Percentiles rank a stretch among this genome's conserved stretches.
Evolutionary conservation across 768 basidiomycete species (phyloP).

Genomic region (Tephrocybe sp.): DNA sequence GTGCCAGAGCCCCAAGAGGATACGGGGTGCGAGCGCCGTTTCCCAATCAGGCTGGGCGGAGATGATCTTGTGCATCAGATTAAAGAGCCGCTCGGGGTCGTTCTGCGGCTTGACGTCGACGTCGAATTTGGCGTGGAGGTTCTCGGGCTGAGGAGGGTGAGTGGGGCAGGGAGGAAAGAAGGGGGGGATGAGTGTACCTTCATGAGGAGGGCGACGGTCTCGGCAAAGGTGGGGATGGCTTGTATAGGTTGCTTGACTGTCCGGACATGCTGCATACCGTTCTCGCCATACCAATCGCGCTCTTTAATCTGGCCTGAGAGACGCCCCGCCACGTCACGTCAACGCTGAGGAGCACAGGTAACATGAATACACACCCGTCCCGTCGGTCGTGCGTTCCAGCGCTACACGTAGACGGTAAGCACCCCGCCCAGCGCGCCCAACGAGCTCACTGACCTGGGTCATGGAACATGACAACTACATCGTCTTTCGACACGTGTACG

Average conservation of each 20-base stretch:
- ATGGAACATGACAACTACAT: conserved; percentile 93
- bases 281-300: conserved; percentile 66
- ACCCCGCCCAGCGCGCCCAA: too few species aligned
- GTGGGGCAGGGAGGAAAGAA: conserved; percentile 2
- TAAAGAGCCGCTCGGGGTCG: conserved; percentile 83
- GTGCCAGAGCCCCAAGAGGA: conserved; percentile 87
- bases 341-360: too few species aligned
- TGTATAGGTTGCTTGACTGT: conserved; percentile 83
- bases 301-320: conserved; percentile 70
- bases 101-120: conserved; percentile 95
- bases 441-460: conserved; percentile 68
- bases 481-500: conserved; percentile 91
- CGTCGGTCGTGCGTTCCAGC: conserved; percentile 81
- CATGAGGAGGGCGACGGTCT: conserved; percentile 82
- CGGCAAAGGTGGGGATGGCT: conserved; percentile 85
- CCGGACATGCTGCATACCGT: conserved; percentile 76
- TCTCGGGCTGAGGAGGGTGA: conserved; percentile 54
- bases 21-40: conserved; percentile 72
- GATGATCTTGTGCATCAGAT: conserved; percentile 72
- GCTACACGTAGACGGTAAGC: conserved; percentile 39
- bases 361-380: conserved; percentile 44
- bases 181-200: conserved; percentile 40
- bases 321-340: too few species aligned
- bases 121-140: conserved; percentile 75
- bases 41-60: conserved; percentile 70